Conservation (phyloP, 2,329 filamentous ascomycete species). For the Sporothrix curviconia region DNA sequence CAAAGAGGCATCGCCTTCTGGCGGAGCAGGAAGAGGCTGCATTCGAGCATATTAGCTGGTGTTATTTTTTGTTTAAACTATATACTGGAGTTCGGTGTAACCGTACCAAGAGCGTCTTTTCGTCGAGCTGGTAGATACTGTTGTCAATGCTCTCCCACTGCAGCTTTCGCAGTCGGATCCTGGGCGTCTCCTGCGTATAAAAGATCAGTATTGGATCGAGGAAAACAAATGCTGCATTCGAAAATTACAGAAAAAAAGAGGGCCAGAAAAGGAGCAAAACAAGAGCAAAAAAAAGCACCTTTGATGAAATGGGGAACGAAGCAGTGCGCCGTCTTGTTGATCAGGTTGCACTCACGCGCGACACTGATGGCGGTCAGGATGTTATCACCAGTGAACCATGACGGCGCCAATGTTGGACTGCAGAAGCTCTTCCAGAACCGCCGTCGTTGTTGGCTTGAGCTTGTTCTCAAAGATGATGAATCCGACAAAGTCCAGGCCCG, state of each 20-base stretch:
- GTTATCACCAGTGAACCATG: conserved; percentile 98
- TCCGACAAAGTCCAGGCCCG: conserved; percentile 76
- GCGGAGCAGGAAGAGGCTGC: conserved; percentile 48
- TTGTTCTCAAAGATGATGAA: conserved; percentile 99
- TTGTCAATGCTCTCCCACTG: conserved; percentile 96
- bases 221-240: conserved; percentile 21
- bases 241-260: too few species aligned
- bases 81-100: not conserved
- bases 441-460: conserved; percentile 77
- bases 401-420: conserved; percentile 79
- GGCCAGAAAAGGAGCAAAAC: too few species aligned
- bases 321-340: conserved; percentile 76
- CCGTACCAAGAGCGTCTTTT: conserved; percentile 64
- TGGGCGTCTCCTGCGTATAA: conserved; percentile 61
- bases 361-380: conserved; percentile 96
- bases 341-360: conserved; percentile 78
- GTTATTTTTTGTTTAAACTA: not conserved
- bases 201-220: not conserved
- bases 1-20: conserved; percentile 70
- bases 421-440: conserved; percentile 73
- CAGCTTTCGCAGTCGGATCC: conserved; percentile 65
- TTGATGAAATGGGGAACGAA: conserved; percentile 86
- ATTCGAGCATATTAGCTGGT: not conserved
- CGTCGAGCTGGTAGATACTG: conserved; percentile 67
- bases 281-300: too few species aligned